Base-by-base conservation (phyloP, 1,139 yeast species). In the Debaryomyces coudertii region DNA sequence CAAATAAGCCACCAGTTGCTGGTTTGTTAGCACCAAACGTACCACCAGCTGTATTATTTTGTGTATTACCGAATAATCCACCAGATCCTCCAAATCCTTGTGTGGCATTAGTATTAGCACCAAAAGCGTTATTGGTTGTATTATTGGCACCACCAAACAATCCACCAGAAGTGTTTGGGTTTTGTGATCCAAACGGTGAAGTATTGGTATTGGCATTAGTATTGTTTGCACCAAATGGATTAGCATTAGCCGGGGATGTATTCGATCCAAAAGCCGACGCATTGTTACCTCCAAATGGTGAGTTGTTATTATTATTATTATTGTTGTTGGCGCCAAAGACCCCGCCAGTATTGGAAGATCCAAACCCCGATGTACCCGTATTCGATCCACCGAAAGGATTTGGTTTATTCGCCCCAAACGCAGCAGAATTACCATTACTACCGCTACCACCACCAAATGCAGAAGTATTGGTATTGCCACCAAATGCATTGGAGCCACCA, bases 191-290 rank as follows among this genome's bases (percentile, higher is more conserved):
- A 41, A 48, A 65, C 24, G 64, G 60, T 51, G 47, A 56, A 30
- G 14, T 40, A 30, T 43, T 49, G 30, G 14, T 40, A 30, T 43
- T 49, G 18, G 33, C 6, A n/a, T 29, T 29, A 7, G 33, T 18
- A 11, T 58, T 49, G 16, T 53, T 39, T 11, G 54, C 53, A 9
- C 65, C 68, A 51, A 63, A 65, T 0, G 69, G 67, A 2, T 67
- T 25, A 12, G 31, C 12, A 15, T 12, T 27, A 24, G 40, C 30
- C 9, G 33, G 30, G 8, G 41, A 11, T 14, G 44, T 48, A 24
- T 25, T 36, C n/a, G 43, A 35, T 14, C 75, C 71, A 37, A 62
- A 63, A 14, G 63, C 67, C 40, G 58, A 46, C 36, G 48, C 46
- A 27, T 44, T 45, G 42, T 43, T 49, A 35, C 46, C 40, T 6